Evolutionary conservation across 305 asterid genomes (phyloP).

Genomic region (Solanum hybrid): DNA sequence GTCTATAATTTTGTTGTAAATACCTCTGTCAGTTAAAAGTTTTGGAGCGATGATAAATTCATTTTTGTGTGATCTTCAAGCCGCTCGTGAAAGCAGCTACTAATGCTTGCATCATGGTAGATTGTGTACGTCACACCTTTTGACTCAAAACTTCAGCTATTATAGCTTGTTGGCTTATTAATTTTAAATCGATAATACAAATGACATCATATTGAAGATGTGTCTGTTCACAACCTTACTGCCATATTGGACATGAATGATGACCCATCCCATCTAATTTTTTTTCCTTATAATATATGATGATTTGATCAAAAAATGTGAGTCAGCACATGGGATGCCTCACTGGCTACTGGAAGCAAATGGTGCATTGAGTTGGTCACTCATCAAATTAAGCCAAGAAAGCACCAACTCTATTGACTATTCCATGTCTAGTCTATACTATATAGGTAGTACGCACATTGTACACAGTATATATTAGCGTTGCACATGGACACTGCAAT

Average conservation of each 20-base stretch:
- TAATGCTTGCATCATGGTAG: not conserved
- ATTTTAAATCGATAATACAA: not conserved
- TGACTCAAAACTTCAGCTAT: not conserved
- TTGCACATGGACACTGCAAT: not conserved
- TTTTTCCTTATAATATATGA: not conserved
- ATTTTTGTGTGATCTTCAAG: not conserved
- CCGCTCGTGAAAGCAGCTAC: rapidly evolving
- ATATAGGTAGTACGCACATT: not conserved
- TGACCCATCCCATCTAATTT: not conserved
- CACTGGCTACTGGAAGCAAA: not conserved
- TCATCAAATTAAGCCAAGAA: not conserved
- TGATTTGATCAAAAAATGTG: not conserved
- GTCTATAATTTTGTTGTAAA: not conserved
- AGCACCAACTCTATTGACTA: not conserved
- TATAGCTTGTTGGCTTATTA: not conserved
- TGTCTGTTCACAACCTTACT: not conserved
- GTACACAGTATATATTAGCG: not conserved
- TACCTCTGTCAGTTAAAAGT: no score
- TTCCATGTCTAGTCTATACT: not conserved
- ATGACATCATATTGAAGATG: not conserved
- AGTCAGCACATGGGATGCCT: constrained; percentile 1
- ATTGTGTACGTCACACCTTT: not conserved
- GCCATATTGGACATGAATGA: not conserved
- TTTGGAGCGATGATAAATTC: not conserved
- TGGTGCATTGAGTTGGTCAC: not conserved